phyloP scores from a whole-genome alignment of 768 basidiomycete species.

The Rhodosporidiobolus odoratus region DNA sequence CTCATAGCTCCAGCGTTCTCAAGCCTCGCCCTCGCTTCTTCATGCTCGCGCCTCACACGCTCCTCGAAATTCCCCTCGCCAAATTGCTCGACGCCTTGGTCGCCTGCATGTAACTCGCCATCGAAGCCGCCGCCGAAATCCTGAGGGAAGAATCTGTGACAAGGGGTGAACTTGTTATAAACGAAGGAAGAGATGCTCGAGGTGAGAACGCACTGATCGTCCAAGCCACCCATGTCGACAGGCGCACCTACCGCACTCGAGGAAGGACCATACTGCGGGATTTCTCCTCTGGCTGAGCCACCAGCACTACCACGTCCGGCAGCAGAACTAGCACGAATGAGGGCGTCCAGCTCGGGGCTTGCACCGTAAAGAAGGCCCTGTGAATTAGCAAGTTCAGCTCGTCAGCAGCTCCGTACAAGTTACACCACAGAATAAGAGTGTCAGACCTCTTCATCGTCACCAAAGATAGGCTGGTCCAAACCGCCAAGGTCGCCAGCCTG shows the following conservation, averaged over 20 bases:
- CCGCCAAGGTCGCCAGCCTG: neutral
- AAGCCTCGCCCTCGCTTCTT: constrained; percentile 15
- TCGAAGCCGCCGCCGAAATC: constrained; percentile 25
- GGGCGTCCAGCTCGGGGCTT: constrained; percentile 24
- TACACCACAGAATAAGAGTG: neutral
- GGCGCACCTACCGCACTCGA: constrained; percentile 7
- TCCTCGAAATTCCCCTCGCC: constrained; percentile 12
- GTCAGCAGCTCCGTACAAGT: accelerated
- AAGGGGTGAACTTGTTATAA: too few species aligned
- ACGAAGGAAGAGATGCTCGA: neutral
- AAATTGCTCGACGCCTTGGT: neutral
- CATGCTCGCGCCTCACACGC: constrained; percentile 17
- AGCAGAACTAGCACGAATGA: neutral
- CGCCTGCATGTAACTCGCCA: neutral
- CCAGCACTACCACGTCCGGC: neutral
- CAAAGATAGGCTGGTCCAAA: constrained; percentile 23
- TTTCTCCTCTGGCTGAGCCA: neutral
- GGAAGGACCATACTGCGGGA: neutral
- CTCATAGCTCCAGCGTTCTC: neutral
- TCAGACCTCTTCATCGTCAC: constrained; percentile 19
- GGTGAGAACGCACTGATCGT: constrained; percentile 10
- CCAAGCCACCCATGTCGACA: constrained; percentile 1
- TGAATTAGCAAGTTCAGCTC: neutral
- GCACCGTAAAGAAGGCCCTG: constrained; percentile 32
- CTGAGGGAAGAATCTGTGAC: neutral